phyloP scores from a whole-genome alignment of 2,329 filamentous ascomycete species.

The Talaromyces sp. region DNA sequence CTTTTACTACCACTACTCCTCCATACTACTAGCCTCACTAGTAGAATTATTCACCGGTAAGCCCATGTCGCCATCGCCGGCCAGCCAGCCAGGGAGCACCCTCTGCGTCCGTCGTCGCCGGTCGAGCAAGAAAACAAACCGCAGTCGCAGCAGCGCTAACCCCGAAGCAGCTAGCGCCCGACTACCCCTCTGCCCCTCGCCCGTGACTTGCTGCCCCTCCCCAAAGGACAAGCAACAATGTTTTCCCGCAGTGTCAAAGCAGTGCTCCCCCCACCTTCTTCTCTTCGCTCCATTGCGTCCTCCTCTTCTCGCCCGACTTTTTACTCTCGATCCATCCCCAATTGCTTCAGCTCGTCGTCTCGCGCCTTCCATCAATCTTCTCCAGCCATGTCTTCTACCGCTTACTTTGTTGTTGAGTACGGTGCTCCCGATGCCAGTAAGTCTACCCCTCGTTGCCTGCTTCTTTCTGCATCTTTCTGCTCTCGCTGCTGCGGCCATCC shows the following conservation, averaged over 20 bases:
- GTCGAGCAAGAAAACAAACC: background rate
- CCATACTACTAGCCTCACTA: background rate
- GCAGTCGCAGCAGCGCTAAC: background rate
- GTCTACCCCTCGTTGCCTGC: slow-evolving; percentile 12
- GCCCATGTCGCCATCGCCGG: background rate
- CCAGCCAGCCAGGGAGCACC: background rate
- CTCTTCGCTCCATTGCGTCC: slow-evolving; percentile 27
- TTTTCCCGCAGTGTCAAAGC: slow-evolving; percentile 36
- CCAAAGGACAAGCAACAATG: slow-evolving; percentile 26
- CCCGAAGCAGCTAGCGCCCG: background rate
- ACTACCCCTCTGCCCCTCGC: slow-evolving; percentile 9
- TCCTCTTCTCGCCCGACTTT: slow-evolving; percentile 27
- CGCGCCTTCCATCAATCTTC: slow-evolving; percentile 59
- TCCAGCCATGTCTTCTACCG: slow-evolving; percentile 66
- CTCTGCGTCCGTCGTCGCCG: background rate
- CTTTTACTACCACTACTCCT: background rate
- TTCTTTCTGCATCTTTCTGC: background rate
- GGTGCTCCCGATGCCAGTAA: slow-evolving; percentile 36
- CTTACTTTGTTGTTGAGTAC: slow-evolving; percentile 69
- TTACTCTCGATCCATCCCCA: slow-evolving; percentile 32
- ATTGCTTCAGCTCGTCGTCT: slow-evolving; percentile 19
- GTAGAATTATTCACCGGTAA: background rate
- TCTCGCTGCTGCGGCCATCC: background rate
- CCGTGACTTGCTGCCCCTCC: slow-evolving; percentile 12
- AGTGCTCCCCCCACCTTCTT: slow-evolving; percentile 42